Percentiles rank a stretch among this genome's conserved stretches.
Conservation (phyloP, 352 stramenopile genomes). For the Halophytophthora batemanensis region DNA sequence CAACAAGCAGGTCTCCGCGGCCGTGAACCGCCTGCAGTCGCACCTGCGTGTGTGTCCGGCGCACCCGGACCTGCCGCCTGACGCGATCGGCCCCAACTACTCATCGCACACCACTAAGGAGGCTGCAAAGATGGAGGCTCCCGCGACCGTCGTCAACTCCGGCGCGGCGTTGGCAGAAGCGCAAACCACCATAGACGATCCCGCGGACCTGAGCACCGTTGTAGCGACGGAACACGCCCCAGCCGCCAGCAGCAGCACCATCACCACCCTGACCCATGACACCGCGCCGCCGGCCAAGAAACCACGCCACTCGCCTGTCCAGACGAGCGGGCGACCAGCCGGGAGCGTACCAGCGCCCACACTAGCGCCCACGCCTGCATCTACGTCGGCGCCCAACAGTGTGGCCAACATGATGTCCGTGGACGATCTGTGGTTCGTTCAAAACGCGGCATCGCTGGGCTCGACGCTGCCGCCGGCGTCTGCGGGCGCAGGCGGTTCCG, state of each 20-base stretch:
- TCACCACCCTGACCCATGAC: not conserved
- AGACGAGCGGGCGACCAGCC: constrained; percentile 1
- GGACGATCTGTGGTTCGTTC: constrained; percentile 27
- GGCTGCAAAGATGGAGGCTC: constrained; percentile 10
- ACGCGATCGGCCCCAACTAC: not conserved
- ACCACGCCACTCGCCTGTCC: constrained; percentile 9
- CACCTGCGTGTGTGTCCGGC: constrained; percentile 58
- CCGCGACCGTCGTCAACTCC: not conserved
- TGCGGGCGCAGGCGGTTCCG: not conserved
- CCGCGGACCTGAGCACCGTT: not conserved
- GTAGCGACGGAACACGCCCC: not conserved
- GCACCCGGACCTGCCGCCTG: constrained; percentile 12
- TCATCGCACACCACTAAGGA: constrained; percentile 6
- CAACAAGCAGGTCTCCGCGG: constrained; percentile 52
- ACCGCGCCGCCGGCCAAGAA: constrained; percentile 23
- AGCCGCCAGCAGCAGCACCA: not conserved
- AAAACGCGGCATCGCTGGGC: not conserved
- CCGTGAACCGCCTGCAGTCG: constrained; percentile 61
- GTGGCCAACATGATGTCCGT: not conserved
- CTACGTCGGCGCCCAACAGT: not conserved
- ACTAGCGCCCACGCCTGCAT: no score
- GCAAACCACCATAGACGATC: not conserved
- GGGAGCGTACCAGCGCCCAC: no score
- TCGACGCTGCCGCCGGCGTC: constrained; percentile 2
- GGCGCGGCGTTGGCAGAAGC: not conserved